Conservation (phyloP, 148 eudicot genomes). For the Linanthus parryae region DNA sequence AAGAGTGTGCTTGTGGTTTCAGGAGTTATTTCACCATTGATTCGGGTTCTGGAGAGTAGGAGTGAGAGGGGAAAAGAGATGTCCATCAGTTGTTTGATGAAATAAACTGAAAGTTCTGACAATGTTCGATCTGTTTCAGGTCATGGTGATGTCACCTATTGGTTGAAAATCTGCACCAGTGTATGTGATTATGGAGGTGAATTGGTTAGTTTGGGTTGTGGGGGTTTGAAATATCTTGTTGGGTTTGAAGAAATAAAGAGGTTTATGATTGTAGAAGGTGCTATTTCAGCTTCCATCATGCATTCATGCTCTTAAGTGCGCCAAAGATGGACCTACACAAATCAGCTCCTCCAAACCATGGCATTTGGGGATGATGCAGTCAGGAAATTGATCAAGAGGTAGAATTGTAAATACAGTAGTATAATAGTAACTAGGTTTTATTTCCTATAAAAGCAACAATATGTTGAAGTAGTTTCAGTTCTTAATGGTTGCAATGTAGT, state of each 20-base stretch:
- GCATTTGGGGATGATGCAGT: conserved; percentile 45
- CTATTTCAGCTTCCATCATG: conserved; percentile 33
- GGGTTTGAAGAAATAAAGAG: conserved; percentile 82
- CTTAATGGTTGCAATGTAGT: too few species aligned
- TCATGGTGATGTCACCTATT: conserved; percentile 68
- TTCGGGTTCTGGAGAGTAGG: conserved; percentile 60
- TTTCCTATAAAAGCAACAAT: too few species aligned
- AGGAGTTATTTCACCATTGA: conserved; percentile 55
- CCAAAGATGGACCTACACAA: conserved; percentile 30
- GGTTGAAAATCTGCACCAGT: conserved; percentile 41
- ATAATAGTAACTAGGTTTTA: too few species aligned
- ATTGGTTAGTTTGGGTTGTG: conserved; percentile 51
- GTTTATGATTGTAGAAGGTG: conserved; percentile 73
- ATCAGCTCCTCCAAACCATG: conserved; percentile 53
- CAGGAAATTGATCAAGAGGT: conserved; percentile 31
- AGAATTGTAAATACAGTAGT: too few species aligned
- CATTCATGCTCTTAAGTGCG: conserved; percentile 52
- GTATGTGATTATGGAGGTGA: conserved; percentile 20
- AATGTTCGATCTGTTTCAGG: conserved; percentile 89
- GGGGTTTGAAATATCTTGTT: conserved; percentile 61
- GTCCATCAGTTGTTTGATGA: conserved; percentile 42
- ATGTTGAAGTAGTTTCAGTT: too few species aligned
- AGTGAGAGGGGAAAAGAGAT: conserved; percentile 33
- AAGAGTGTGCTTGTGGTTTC: conserved; percentile 32
- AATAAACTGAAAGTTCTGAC: conserved; percentile 63